Base-by-base conservation (phyloP, 1,139 yeast genomes). In the Arxiozyma telluris region DNA sequence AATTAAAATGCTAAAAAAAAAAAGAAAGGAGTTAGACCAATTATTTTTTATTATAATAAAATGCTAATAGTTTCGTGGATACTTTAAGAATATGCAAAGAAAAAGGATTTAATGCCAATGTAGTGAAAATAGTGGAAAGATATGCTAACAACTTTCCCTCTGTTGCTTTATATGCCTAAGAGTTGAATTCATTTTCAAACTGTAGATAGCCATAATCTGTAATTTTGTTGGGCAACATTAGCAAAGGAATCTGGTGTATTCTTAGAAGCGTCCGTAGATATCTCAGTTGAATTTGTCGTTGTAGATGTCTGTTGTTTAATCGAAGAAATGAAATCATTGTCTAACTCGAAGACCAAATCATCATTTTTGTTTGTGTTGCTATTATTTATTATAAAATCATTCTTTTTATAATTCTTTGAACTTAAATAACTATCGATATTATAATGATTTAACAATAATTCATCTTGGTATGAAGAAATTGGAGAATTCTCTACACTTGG, bases 171-270 rank as follows among this genome's bases (percentile, higher is more conserved):
- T n/a, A n/a, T n/a, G n/a, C n/a, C n/a, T n/a, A n/a, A n/a, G n/a
- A 30, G 4, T 9, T 30, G 11, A 12, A 5, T 12, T 30, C 38
- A 8, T 12, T 34, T 51, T 44, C n/a, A 59, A 27, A 57, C 59
- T 18, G 62, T 55, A 39, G 61, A 55, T 34, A 62, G 51, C 66
- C 66, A 63, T 38, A 63, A 52, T 55, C 62, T 59, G 58, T 63
- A 63, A 55, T 63, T 63, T 51, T 63, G 64, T 51, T 61, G 65
- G n/a, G 66, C 65, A 20, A 58, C 62, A 52, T 62, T 58, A 39
- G 61, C 62, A 34, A 63, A 61, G 39, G 54, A 55, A 49, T 59
- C 58, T 38, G 39, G 49, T 12, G 27, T 45, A 20, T 39, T 27
- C 18, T 47, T 41, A 23, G 15, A 47, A 30, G 20, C 41, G 17